Conservation (phyloP, 176 grass and related monocot species). For the Eragrostis curvula region DNA sequence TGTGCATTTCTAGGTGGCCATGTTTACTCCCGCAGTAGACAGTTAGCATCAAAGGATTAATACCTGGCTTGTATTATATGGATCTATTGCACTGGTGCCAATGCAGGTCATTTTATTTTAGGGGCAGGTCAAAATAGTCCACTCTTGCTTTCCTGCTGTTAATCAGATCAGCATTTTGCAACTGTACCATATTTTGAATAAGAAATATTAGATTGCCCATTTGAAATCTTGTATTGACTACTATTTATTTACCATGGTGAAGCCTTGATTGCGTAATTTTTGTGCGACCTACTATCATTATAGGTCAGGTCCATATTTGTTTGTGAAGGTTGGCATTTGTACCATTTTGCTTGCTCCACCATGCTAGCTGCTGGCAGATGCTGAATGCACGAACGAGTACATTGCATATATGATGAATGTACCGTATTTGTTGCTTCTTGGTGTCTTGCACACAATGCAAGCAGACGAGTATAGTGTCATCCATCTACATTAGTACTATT, state of each 20-base stretch:
- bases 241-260: neutral
- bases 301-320: slow-evolving; percentile 6
- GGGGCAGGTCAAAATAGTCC: neutral
- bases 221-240: neutral
- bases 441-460: neutral
- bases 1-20: slow-evolving; percentile 39
- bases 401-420: neutral
- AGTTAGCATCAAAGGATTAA: slow-evolving; percentile 38
- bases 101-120: slow-evolving; percentile 19
- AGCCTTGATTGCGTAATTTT: neutral
- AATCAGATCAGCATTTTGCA: neutral
- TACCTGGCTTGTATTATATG: slow-evolving; percentile 50
- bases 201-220: neutral
- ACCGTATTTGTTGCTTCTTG: neutral
- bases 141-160: neutral
- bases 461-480: neutral
- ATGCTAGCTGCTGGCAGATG: neutral
- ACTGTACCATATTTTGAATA: neutral
- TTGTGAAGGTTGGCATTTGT: neutral
- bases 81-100: slow-evolving; percentile 10
- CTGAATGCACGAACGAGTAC: slow-evolving; percentile 8
- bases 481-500: neutral
- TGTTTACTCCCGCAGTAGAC: slow-evolving; percentile 21
- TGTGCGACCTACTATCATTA: neutral
- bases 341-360: neutral